Base-by-base conservation (phyloP, 495 filamentous ascomycete genomes). In the Pyrenopolyporus hunteri region DNA sequence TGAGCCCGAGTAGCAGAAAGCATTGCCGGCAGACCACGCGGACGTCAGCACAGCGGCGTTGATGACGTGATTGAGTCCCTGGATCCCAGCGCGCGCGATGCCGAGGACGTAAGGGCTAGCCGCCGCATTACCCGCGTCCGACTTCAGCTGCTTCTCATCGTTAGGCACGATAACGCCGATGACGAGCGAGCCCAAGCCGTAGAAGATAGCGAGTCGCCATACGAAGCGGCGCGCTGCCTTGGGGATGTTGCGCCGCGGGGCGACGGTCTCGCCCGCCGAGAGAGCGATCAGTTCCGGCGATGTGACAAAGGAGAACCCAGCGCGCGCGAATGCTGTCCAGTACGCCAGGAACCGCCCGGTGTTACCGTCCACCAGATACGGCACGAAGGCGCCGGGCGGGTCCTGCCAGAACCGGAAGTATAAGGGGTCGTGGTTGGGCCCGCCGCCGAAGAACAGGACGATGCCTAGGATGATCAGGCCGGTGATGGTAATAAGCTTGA, bases 1-100 rank as follows among this genome's bases (percentile, higher is more conserved):
- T 0, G 85, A 88, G n/a, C 87, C 89, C 26, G 87, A 90, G 75
- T 91, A 93, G 49, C 92, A 78, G 78, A 89, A 91, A 1, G 88
- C 86, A 67, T 95, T 95, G 43, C 84, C 89, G 23, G 78, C 78
- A 5, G 77, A 80, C 77, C 77, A 81, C 6, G 78, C 77, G 13
- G 77, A 80, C 0, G 78, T 86, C 37, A 81, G 59, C 23, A 81
- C 73, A 6, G 77, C 77, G 14, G 68, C 77, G 52, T 80, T 81
- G 71, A 81, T 79, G 39, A 76, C 69, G 52, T 81, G 77, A 59
- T 79, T 74, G 0, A 81, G 69, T 1, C 72, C 77, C 3, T 56
- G 45, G 59, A 81, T 81, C 22, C 77, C 78, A 4, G 75, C 76
- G 10, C 57, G 64, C 63, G 76, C 71, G 33, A 81, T 78, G 36